These are phyloP conservation scores for Phytopythium kandeliae DNA, from an alignment of 352 stramenopile species.

Conservation along the genomic window DNA sequence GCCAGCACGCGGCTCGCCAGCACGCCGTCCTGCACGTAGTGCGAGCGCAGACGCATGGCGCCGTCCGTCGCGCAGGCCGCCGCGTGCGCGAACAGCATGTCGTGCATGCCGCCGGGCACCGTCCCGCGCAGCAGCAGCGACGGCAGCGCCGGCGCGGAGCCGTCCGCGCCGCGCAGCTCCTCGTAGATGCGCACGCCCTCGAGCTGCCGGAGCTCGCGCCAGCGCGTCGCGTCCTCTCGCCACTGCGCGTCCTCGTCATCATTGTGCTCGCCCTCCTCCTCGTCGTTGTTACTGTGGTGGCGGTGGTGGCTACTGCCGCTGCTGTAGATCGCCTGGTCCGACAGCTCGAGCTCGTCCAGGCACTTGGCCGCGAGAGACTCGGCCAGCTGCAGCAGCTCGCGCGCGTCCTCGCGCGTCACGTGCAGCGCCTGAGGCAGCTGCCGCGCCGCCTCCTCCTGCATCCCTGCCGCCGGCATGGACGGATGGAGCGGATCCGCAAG, in stretches of 20 bases:
- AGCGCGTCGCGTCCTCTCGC: slow-evolving; percentile 9
- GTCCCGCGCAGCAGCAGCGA: slow-evolving; percentile 20
- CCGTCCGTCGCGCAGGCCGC: slow-evolving; percentile 17
- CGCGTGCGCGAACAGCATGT: slow-evolving; percentile 39
- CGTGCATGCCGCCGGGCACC: slow-evolving; percentile 23
- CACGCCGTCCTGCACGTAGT: slow-evolving; percentile 26
- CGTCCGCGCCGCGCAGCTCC: slow-evolving; percentile 5
- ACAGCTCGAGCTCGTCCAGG: slow-evolving; percentile 14
- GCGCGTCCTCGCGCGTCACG: slow-evolving; percentile 12
- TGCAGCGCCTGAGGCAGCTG: slow-evolving; percentile 14
- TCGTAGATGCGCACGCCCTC: slow-evolving; percentile 22
- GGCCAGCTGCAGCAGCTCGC: slow-evolving; percentile 13
- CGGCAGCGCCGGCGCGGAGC: slow-evolving; percentile 7
- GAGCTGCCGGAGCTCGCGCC: slow-evolving; percentile 22
- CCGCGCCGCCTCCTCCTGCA: slow-evolving; percentile 2
- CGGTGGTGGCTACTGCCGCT: too few species aligned
- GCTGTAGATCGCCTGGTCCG: too few species aligned
- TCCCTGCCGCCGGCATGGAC: too few species aligned
- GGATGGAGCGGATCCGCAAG: too few species aligned
- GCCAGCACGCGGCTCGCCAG: slow-evolving; percentile 19
- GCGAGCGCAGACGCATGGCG: slow-evolving; percentile 21
- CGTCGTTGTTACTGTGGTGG: too few species aligned
- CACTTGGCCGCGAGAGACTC: slow-evolving; percentile 12
- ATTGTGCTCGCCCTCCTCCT: too few species aligned
- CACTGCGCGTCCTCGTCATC: too few species aligned